These are phyloP conservation scores for Boletus vinaceobasis DNA, from an alignment of 768 basidiomycete genomes.

Conservation along the genomic window DNA sequence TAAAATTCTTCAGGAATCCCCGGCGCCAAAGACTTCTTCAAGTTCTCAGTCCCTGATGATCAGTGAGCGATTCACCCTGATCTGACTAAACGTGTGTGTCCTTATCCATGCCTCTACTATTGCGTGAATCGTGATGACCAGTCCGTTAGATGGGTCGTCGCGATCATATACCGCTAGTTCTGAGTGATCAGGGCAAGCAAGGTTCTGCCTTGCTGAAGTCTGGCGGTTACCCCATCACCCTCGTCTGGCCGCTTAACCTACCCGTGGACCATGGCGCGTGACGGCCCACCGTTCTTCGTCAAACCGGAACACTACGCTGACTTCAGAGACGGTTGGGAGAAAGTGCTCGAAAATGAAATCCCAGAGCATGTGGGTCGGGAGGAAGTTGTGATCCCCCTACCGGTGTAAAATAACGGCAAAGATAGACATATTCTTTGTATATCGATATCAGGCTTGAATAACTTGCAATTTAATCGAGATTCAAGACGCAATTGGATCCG, in stretches of 20 bases:
- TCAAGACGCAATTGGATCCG: background rate
- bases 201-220: constrained; percentile 55
- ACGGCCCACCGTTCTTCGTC: constrained; percentile 64
- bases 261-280: constrained; percentile 43
- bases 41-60: constrained; percentile 11
- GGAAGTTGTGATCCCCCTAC: constrained; percentile 1
- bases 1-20: background rate
- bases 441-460: background rate
- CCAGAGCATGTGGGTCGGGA: constrained; percentile 45
- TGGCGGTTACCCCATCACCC: constrained; percentile 60
- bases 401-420: no score
- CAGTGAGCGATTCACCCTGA: constrained; percentile 15
- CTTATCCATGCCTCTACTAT: background rate
- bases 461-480: no score
- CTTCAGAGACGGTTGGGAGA: constrained; percentile 49
- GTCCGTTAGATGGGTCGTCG: constrained; percentile 51
- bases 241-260: constrained; percentile 55
- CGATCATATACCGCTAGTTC: constrained; percentile 57
- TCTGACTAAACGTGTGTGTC: constrained; percentile 14
- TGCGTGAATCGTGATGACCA: background rate
- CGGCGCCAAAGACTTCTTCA: constrained; percentile 15
- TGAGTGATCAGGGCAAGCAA: constrained; percentile 51
- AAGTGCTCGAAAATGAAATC: constrained; percentile 46
- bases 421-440: background rate
- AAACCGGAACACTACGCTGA: constrained; percentile 53